Base-by-base conservation (phyloP, 495 filamentous ascomycete genomes). In the Trichocladium uniseriatum region DNA sequence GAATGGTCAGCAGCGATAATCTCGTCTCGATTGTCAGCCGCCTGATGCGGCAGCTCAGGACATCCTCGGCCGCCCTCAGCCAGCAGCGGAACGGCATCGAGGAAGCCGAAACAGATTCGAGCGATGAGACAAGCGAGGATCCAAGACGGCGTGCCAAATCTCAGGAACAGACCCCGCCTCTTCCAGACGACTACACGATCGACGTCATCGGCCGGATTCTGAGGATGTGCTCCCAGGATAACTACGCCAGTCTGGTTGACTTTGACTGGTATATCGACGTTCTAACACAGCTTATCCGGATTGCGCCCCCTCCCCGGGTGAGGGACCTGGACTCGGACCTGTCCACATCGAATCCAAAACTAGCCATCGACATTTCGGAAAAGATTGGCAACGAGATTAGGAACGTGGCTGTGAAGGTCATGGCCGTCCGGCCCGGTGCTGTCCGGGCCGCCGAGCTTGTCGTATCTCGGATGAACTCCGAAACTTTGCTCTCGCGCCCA, bases 231-330 rank as follows among this genome's bases (percentile, higher is more conserved):
- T 87, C 86, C n/a, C 78, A 82, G 41, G 82, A 87, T 52, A 94
- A 88, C 48, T 98, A 96, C 64, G 75, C 79, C 14, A 86, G 86
- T 58, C 67, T 97, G 39, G 69, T 68, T 38, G 92, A 98, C 61
- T 97, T 98, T 62, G 92, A 94, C 52, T 98, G 92, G 92, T 97
- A 97, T 69, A 80, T 97, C 42, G 81, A 86, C 49, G 76, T 90
- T 32, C 68, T 98, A 9, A 79, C 87, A 6, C 84, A 91, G 57
- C 73, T 98, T 3, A 77, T 95, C 27, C 77, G 80, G 38, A 78
- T 84, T 49, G 74, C 89, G 28, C 73, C 75, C 2, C 69, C 86
- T 31, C 65, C 73, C 13, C 56, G 69, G 11, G 54, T 48, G 48
- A 67, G 54, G 34, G 60, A 61, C n/a, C 40, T 49, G 35, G 60